Evolutionary conservation across 75 land plant species (phyloP).

Genomic region (Selaginella moellendorffii): DNA sequence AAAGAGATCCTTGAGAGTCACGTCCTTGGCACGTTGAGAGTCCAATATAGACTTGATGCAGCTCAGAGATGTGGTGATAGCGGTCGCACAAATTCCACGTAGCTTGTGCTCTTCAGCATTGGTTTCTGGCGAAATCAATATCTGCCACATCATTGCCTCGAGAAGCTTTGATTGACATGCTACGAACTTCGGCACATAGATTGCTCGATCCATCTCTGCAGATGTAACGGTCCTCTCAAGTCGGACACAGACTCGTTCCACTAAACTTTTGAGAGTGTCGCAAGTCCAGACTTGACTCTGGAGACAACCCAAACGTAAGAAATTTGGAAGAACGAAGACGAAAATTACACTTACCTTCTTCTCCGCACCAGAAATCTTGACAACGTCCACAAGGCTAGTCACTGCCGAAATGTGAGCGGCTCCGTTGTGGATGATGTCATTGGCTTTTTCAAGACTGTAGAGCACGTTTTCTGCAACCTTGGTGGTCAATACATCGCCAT

Average conservation of each 20-base stretch:
- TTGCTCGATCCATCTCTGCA: no score
- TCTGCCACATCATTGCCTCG: neutral
- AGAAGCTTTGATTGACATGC: neutral
- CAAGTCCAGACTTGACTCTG: no score
- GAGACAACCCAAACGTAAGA: no score
- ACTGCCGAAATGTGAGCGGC: neutral
- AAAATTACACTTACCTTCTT: neutral
- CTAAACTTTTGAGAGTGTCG: no score
- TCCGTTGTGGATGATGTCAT: neutral
- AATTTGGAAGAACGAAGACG: no score
- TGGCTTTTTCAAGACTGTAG: neutral
- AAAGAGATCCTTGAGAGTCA: neutral
- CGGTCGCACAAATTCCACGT: neutral
- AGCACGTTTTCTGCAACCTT: neutral
- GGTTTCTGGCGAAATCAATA: no score
- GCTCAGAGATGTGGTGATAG: neutral
- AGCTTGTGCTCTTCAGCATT: neutral
- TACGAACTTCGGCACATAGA: no score
- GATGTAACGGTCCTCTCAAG: no score
- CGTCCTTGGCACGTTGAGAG: neutral
- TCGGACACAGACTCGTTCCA: no score
- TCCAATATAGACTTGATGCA: neutral
- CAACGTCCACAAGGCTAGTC: neutral
- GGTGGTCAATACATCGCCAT: neutral
- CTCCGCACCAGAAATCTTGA: neutral